Percentiles rank a stretch among this genome's conserved stretches.
phyloP scores from a whole-genome alignment of 306 rosid genomes.

The Pyrus communis region DNA sequence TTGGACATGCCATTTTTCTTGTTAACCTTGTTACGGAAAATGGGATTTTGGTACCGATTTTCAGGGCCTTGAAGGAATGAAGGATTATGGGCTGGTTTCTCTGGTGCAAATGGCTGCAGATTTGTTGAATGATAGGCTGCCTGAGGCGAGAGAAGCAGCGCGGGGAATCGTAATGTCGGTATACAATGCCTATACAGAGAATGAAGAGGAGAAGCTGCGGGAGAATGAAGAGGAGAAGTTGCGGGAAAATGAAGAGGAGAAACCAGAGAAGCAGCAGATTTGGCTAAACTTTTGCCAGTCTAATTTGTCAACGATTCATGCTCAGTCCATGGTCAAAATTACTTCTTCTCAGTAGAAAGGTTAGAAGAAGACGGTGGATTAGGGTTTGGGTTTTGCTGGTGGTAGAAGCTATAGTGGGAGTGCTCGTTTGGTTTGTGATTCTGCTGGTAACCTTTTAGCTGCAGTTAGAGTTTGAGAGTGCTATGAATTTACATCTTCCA shows the following conservation, averaged over 20 bases:
- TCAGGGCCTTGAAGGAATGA: slow-evolving; percentile 69
- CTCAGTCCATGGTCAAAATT: slow-evolving; percentile 59
- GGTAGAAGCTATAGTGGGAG: background rate
- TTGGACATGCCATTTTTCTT: background rate
- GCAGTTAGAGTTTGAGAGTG: background rate
- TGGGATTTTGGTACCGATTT: background rate
- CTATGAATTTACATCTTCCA: background rate
- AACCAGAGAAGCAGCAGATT: slow-evolving; percentile 44
- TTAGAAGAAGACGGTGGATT: background rate
- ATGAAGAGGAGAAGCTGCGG: slow-evolving; percentile 32
- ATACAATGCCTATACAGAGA: slow-evolving; percentile 39
- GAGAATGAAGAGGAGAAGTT: slow-evolving; percentile 32
- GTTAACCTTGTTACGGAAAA: background rate
- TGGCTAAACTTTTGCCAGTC: slow-evolving; percentile 87
- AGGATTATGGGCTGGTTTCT: slow-evolving; percentile 53
- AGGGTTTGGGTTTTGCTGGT: background rate
- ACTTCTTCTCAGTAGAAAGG: slow-evolving; percentile 28
- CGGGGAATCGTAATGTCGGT: slow-evolving; percentile 51
- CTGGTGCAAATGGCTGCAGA: slow-evolving; percentile 67
- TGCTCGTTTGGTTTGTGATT: background rate
- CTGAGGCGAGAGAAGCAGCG: slow-evolving; percentile 93
- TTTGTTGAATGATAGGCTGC: slow-evolving; percentile 76
- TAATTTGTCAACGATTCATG: slow-evolving; percentile 54
- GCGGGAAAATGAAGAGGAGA: slow-evolving; percentile 41
- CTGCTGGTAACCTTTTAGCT: background rate